These are phyloP conservation scores for Chaetomiaceae sp. DNA, from an alignment of 2,329 filamentous ascomycete species.

Conservation along the genomic window DNA sequence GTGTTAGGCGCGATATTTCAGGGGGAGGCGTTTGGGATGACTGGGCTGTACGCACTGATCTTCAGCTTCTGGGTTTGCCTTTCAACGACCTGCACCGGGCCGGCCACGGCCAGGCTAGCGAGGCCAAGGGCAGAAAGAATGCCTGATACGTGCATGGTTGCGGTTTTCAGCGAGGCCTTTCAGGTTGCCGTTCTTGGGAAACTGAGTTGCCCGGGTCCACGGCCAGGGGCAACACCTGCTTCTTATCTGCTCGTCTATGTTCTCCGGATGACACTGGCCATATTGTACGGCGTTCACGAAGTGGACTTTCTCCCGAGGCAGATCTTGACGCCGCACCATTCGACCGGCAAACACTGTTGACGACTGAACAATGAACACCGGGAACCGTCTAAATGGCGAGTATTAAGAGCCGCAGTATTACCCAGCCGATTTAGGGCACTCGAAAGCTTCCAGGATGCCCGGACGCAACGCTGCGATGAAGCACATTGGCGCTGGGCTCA, in stretches of 20 bases:
- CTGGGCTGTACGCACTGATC: conserved; percentile 18
- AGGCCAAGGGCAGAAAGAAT: conserved; percentile 15
- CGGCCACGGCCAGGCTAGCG: conserved; percentile 12
- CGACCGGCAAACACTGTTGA: background rate
- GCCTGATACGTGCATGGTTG: conserved; percentile 17
- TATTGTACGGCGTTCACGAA: too few species aligned
- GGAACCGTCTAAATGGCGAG: background rate
- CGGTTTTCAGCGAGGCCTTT: background rate
- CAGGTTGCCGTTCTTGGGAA: background rate
- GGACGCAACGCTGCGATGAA: background rate
- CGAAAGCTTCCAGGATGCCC: background rate
- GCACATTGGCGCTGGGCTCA: background rate
- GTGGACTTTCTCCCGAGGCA: too few species aligned
- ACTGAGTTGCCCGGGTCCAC: too few species aligned
- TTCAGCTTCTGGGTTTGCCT: conserved; percentile 21
- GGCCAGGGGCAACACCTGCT: background rate
- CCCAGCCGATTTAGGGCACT: background rate
- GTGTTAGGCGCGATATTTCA: too few species aligned
- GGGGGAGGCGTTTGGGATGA: background rate
- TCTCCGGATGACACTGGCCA: too few species aligned
- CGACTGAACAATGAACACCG: too few species aligned
- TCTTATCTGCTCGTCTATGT: too few species aligned
- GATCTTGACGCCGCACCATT: too few species aligned
- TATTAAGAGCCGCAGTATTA: conserved; percentile 3
- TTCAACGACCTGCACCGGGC: conserved; percentile 16